Base-by-base conservation (phyloP, 2,329 filamentous ascomycete genomes). In the Neospermospora avenae region DNA sequence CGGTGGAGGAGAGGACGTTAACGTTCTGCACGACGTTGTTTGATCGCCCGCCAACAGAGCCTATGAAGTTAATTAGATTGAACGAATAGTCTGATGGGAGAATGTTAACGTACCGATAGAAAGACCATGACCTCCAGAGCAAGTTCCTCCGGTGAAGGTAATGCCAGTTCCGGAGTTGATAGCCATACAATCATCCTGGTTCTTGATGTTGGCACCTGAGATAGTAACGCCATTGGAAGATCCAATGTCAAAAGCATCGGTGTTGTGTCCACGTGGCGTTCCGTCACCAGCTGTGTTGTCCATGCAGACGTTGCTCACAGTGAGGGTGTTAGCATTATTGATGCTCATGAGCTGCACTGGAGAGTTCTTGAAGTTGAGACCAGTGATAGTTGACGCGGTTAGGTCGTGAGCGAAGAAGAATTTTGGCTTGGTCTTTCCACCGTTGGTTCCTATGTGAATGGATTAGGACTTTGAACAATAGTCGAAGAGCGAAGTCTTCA, bases 351-450 rank as follows among this genome's bases (percentile, higher is more conserved):
- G 76, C 65, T 84, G 82, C 4, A 83, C 80, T 2, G 82, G 82
- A 13, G 80, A 78, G 71, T 84, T 83, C 70, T 78, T 75, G 65
- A 84, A 75, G 62, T 80, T 80, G 48, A 84, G 69, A 57, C 75
- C 73, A 24, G 70, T 74, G 71, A 85, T 83, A 31, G 69, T 72
- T 4, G 81, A 84, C 8, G 72, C 73, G 37, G 72, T 81, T 58
- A 87, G 68, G 58, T 73, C 75, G 69, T 86, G 80, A 5, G 78
- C 77, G 57, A 75, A 77, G 77, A 86, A 85, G 75, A 87, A 84
- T 76, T 86, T 83, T 64, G 85, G 85, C 79, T 88, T 88, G 24
- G 73, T 82, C 74, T 80, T 65, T 41, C 84, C 84, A 28, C 84
- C 83, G 68, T 84, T 85, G 68, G 72, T 71, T 37, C 85, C 85